phyloP scores from a whole-genome alignment of 179 eudicot species.

The Gypsophila paniculata region DNA sequence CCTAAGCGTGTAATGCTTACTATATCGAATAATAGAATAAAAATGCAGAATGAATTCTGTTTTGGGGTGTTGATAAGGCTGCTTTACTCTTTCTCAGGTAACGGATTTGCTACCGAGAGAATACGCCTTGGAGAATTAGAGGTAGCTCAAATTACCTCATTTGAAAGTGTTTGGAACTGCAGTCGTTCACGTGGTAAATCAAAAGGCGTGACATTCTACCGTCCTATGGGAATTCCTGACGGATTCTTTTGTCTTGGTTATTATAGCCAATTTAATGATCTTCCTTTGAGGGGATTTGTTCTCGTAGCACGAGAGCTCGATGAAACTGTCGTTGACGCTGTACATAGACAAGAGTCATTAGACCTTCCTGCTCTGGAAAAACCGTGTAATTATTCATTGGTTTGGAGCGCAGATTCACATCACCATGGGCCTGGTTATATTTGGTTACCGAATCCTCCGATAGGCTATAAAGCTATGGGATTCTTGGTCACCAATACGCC shows the following conservation, averaged over 20 bases:
- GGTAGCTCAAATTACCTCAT: slow-evolving; percentile 52
- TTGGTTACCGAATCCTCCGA: slow-evolving; percentile 71
- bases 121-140: slow-evolving; percentile 77
- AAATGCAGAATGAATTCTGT: not conserved
- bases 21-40: not conserved
- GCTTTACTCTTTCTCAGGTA: slow-evolving; percentile 40
- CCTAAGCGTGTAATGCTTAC: not conserved
- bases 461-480: slow-evolving; percentile 67
- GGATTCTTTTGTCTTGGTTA: slow-evolving; percentile 71
- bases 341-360: not conserved
- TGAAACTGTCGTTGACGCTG: not conserved
- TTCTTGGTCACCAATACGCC: slow-evolving; percentile 54
- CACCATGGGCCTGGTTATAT: slow-evolving; percentile 54
- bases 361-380: slow-evolving; percentile 36
- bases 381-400: slow-evolving; percentile 63
- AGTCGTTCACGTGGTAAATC: slow-evolving; percentile 35
- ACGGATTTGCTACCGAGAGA: slow-evolving; percentile 64
- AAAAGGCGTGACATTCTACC: slow-evolving; percentile 55
- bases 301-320: slow-evolving; percentile 53
- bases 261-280: slow-evolving; percentile 64
- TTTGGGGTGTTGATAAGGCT: not conserved
- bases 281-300: slow-evolving; percentile 57
- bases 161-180: slow-evolving; percentile 64
- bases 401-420: slow-evolving; percentile 57
- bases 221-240: slow-evolving; percentile 58